phyloP scores from a whole-genome alignment of 208 protist genomes.

The Angomonas ambiguus region DNA sequence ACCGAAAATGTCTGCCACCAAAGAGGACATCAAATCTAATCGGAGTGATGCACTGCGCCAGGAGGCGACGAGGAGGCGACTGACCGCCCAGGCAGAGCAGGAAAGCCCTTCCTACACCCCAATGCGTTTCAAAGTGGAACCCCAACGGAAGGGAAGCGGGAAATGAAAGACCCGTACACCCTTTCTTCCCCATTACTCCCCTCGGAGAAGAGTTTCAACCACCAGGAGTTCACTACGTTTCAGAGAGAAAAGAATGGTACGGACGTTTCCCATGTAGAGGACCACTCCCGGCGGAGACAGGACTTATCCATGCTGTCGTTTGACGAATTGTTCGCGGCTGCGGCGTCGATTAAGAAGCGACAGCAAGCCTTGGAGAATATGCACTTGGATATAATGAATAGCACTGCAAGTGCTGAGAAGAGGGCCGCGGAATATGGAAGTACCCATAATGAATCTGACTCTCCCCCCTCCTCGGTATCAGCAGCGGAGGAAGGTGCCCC shows the following conservation, averaged over 20 bases:
- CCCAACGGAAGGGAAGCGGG: no score
- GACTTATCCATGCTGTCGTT: constrained; percentile 54
- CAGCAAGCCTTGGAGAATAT: constrained; percentile 54
- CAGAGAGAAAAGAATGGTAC: background rate
- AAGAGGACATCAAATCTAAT: background rate
- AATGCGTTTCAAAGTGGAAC: background rate
- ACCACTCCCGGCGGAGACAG: background rate
- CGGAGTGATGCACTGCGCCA: background rate
- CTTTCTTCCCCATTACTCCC: no score
- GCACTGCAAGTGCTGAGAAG: constrained; percentile 1
- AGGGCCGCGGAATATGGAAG: background rate
- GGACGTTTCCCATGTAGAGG: background rate
- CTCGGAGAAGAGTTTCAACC: no score
- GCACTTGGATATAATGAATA: constrained; percentile 21
- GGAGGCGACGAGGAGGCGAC: background rate
- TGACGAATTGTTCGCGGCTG: constrained; percentile 66
- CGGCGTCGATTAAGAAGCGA: constrained; percentile 48
- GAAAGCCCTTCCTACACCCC: background rate
- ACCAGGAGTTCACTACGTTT: no score
- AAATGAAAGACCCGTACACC: no score
- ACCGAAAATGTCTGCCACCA: background rate
- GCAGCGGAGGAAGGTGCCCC: background rate
- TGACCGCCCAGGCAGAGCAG: background rate
- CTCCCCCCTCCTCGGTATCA: background rate
- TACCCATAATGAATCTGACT: background rate